Evolutionary conservation across 75 land plant species (phyloP).

Genomic region (Pseudotsuga menziesii): DNA sequence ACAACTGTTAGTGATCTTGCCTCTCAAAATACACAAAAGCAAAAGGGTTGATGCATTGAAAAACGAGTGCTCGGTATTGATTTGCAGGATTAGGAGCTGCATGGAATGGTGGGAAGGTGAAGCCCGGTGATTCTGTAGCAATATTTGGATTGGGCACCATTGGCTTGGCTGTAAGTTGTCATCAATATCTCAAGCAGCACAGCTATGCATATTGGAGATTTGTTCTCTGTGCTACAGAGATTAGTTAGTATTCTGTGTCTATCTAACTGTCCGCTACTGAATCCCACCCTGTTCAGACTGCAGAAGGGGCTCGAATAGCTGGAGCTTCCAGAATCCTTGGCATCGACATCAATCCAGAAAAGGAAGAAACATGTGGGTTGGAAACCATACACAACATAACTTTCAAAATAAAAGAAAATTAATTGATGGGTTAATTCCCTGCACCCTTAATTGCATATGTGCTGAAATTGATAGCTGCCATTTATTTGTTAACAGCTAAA

Average conservation of each 20-base stretch:
- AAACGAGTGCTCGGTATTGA: not conserved
- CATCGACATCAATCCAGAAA: conserved; percentile 25
- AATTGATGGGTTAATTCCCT: no score
- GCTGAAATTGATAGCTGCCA: not conserved
- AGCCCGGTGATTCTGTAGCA: conserved; percentile 30
- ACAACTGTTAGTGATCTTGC: not conserved
- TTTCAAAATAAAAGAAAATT: no score
- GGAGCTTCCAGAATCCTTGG: conserved; percentile 42
- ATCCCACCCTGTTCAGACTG: conserved; percentile 12
- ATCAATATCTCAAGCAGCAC: no score
- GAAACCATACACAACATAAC: not conserved
- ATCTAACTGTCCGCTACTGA: not conserved
- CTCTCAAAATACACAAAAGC: not conserved
- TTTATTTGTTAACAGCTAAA: conserved; percentile 38
- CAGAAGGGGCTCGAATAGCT: conserved; percentile 33
- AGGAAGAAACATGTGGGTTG: conserved; percentile 20
- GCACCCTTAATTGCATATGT: no score
- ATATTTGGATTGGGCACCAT: conserved; percentile 34
- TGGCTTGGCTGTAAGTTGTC: conserved; percentile 30
- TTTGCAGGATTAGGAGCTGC: conserved; percentile 34
- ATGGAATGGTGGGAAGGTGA: conserved; percentile 33
- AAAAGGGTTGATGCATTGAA: not conserved
- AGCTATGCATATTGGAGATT: no score
- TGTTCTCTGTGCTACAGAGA: no score
- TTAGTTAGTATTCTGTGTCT: no score